These are phyloP conservation scores for Phytophthora kernoviae DNA, from an alignment of 352 stramenopile genomes.

Conservation along the genomic window DNA sequence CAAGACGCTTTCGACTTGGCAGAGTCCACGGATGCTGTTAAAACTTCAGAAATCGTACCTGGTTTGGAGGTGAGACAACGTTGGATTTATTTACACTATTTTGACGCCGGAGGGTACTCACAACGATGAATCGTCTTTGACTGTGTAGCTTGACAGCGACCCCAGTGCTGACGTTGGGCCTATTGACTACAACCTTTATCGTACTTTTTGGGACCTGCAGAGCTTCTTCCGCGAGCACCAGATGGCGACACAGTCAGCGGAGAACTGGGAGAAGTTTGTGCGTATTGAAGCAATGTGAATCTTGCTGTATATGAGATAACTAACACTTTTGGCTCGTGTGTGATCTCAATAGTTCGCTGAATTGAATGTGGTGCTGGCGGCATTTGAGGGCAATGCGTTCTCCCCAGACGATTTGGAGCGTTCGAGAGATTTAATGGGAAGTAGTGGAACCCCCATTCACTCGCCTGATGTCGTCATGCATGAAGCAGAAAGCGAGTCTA, in stretches of 20 bases:
- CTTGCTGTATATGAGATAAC: background rate
- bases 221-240: conserved; percentile 84
- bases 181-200: conserved; percentile 92
- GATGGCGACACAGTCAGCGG: conserved; percentile 59
- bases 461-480: conserved; percentile 26
- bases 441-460: conserved; percentile 16
- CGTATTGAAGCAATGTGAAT: conserved; percentile 19
- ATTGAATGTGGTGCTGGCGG: conserved; percentile 75
- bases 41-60: conserved; percentile 28
- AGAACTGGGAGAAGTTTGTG: conserved; percentile 88
- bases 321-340: conserved; percentile 8
- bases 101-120: background rate
- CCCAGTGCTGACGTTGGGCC: conserved; percentile 46
- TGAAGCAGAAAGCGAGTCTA: conserved; percentile 12
- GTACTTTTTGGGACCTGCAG: conserved; percentile 91
- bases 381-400: conserved; percentile 88
- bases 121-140: background rate
- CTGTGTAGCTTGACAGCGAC: conserved; percentile 56
- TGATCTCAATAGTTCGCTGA: conserved; percentile 61
- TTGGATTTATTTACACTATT: background rate
- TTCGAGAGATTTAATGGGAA: conserved; percentile 52
- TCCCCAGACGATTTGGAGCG: conserved; percentile 81
- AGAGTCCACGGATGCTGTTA: conserved; percentile 55
- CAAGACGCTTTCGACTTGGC: conserved; percentile 73
- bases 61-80: conserved; percentile 33